Percentiles rank a stretch among this genome's conserved stretches.
These are phyloP conservation scores for Mortierella sp. DNA, from an alignment of 371 early-diverging fungal species.

Conservation along the genomic window DNA sequence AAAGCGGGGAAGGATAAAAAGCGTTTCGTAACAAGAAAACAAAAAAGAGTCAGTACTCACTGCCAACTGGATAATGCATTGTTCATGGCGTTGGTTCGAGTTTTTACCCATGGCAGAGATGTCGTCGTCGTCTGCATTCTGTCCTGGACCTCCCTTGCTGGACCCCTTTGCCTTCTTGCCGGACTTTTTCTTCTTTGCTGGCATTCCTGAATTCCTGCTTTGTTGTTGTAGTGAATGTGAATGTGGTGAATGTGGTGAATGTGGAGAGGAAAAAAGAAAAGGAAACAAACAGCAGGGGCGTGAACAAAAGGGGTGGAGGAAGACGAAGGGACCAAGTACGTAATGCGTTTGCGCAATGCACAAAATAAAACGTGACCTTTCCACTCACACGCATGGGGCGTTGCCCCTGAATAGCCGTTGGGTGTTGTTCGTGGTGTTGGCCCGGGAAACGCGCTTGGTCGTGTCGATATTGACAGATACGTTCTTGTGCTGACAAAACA, in stretches of 20 bases:
- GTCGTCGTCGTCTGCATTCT: background rate
- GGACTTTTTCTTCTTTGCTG: conserved; percentile 29
- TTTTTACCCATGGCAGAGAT: background rate
- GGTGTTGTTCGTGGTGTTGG: no score
- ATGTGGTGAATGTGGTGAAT: background rate
- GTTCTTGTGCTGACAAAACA: no score
- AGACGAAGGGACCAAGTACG: background rate
- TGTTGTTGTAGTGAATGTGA: background rate
- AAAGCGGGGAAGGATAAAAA: background rate
- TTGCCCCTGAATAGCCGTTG: background rate
- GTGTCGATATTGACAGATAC: no score
- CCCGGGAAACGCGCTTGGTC: no score
- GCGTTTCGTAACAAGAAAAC: background rate
- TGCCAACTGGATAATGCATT: background rate
- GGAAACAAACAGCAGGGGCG: background rate
- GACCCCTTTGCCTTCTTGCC: conserved; percentile 3
- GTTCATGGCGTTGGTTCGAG: background rate
- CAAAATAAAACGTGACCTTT: background rate
- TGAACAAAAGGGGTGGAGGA: background rate
- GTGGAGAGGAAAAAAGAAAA: background rate
- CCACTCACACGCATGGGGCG: background rate
- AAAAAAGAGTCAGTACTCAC: background rate
- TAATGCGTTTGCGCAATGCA: background rate
- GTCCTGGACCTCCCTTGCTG: conserved; percentile 6
- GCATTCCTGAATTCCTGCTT: conserved; percentile 16